Evolutionary conservation across 225 moss, liverwort and hornwort genomes (phyloP).

Genomic region (Polytrichum formosum): DNA sequence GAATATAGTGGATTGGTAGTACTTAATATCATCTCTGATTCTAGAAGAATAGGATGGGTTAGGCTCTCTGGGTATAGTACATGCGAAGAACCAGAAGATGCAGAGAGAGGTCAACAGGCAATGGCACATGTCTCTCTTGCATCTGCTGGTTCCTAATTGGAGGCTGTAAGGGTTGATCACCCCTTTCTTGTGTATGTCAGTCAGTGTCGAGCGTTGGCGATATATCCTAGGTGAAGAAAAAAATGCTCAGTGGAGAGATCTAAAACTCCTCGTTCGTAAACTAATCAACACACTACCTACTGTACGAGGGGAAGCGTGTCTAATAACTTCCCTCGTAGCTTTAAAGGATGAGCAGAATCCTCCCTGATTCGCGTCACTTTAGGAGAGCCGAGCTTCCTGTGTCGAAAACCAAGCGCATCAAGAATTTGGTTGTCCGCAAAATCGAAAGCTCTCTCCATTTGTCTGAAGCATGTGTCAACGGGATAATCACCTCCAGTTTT

Average conservation of each 20-base stretch:
- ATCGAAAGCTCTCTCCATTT: conserved; percentile 55
- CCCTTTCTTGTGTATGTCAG: conserved; percentile 10
- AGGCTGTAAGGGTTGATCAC: neutral
- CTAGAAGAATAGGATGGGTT: conserved; percentile 33
- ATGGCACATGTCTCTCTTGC: conserved; percentile 47
- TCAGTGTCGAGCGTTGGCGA: neutral
- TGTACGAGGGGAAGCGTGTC: conserved; percentile 7
- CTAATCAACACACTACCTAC: conserved; percentile 1
- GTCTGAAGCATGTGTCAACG: conserved; percentile 42
- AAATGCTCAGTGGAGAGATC: conserved; percentile 8
- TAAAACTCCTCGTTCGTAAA: conserved; percentile 2
- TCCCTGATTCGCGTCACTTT: conserved; percentile 29
- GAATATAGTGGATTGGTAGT: conserved; percentile 3
- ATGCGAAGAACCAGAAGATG: conserved; percentile 25
- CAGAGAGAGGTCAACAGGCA: conserved; percentile 37
- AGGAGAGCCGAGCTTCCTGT: conserved; percentile 32
- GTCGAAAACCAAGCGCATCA: conserved; percentile 35
- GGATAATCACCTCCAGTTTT: conserved; percentile 36
- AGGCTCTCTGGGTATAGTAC: conserved; percentile 29
- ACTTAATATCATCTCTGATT: conserved; percentile 24
- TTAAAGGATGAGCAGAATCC: conserved; percentile 21
- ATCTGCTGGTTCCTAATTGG: conserved; percentile 31
- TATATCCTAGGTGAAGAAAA: conserved; percentile 1
- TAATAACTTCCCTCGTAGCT: conserved; percentile 9
- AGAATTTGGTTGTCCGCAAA: conserved; percentile 57